Evolutionary conservation across 345 rosid genomes (phyloP).

Genomic region (Eucalyptus rudis): DNA sequence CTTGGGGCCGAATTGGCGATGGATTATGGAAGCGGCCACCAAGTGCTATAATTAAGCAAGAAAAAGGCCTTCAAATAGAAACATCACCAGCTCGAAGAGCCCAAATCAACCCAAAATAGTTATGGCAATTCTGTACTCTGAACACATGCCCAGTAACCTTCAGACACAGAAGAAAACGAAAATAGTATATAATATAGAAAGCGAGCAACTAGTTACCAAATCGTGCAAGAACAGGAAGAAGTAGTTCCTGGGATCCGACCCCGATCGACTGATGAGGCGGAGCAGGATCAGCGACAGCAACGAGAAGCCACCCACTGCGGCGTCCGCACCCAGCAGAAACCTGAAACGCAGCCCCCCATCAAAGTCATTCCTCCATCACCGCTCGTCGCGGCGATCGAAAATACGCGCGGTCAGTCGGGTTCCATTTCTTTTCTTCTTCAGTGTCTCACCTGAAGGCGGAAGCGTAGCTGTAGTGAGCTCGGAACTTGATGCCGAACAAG

Average conservation of each 20-base stretch:
- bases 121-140: not conserved
- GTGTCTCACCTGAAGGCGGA: no score
- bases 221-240: conserved; percentile 34
- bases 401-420: not conserved
- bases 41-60: not conserved
- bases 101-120: not conserved
- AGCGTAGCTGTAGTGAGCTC: no score
- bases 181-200: not conserved
- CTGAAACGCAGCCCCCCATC: conserved; percentile 2
- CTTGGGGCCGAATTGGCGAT: not conserved
- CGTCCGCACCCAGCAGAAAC: conserved; percentile 30
- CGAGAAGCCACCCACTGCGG: conserved; percentile 19
- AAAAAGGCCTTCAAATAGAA: not conserved
- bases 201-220: conserved; percentile 15
- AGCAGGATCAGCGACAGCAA: conserved; percentile 17
- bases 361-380: not conserved
- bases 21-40: no score
- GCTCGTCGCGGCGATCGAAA: not conserved
- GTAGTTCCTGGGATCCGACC: not conserved
- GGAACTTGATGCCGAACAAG: no score
- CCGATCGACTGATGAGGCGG: conserved; percentile 4
- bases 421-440: no score
- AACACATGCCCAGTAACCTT: not conserved
- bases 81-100: not conserved
- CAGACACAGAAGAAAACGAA: no score